A percentile compares a stretch with the other conserved stretches of the same genome.
Conservation (phyloP, 108 stramenopile species). For the Conticribra weissflogii region DNA sequence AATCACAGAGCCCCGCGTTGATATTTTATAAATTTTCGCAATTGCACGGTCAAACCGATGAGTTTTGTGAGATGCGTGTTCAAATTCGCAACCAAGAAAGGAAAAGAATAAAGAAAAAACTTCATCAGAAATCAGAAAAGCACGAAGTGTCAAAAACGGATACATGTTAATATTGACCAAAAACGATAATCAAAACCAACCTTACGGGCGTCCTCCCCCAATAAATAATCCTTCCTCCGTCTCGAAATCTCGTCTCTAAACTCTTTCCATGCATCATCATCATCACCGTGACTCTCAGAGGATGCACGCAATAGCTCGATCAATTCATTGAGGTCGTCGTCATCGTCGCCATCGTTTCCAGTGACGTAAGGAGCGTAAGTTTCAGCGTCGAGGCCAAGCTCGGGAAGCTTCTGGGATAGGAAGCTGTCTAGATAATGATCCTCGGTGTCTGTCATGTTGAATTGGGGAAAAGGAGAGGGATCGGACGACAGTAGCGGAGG, state of each 20-base stretch:
- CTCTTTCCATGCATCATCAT: slow-evolving; percentile 59
- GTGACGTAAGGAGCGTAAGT: slow-evolving; percentile 76
- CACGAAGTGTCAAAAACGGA: too few species aligned
- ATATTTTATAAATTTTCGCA: too few species aligned
- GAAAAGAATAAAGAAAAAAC: too few species aligned
- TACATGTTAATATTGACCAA: too few species aligned
- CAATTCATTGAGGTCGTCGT: slow-evolving; percentile 53
- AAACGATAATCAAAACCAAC: slow-evolving; percentile 11
- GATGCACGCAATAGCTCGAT: slow-evolving; percentile 76
- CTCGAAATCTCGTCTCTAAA: slow-evolving; percentile 56
- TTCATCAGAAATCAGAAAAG: too few species aligned
- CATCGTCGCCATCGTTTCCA: slow-evolving; percentile 54
- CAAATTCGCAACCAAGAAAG: too few species aligned
- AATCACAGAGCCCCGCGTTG: too few species aligned
- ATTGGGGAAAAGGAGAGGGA: too few species aligned
- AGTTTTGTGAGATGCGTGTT: too few species aligned
- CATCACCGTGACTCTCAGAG: slow-evolving; percentile 61
- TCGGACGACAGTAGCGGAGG: too few species aligned
- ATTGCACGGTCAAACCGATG: too few species aligned
- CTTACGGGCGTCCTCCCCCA: slow-evolving; percentile 35
- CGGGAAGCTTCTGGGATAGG: slow-evolving; percentile 58
- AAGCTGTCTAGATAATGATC: slow-evolving; percentile 51
- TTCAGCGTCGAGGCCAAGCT: slow-evolving; percentile 74
- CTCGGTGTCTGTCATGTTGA: slow-evolving; percentile 44
- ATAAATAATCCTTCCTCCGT: slow-evolving; percentile 23